Conservation (phyloP, 2,329 filamentous ascomycete genomes). For the Blastomyces silverae region DNA sequence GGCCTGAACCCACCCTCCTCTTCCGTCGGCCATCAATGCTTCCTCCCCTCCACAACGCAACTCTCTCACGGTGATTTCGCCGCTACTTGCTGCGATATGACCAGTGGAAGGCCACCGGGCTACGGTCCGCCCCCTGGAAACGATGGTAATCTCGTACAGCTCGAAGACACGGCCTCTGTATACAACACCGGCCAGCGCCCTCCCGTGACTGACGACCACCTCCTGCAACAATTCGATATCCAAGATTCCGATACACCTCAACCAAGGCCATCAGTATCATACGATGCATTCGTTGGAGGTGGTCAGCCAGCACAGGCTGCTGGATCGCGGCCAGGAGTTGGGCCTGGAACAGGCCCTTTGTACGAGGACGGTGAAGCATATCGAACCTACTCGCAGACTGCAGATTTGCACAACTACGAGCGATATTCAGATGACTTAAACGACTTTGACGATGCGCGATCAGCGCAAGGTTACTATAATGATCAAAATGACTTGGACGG, state of each 20-base stretch:
- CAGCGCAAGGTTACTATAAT: constrained; percentile 63
- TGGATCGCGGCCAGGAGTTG: constrained; percentile 31
- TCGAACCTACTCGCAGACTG: constrained; percentile 64
- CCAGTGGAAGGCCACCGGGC: constrained; percentile 50
- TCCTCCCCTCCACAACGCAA: constrained; percentile 28
- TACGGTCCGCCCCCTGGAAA: constrained; percentile 41
- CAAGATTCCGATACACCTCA: constrained; percentile 57
- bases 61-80: constrained; percentile 24
- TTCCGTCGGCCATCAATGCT: constrained; percentile 31
- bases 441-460: constrained; percentile 72
- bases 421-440: constrained; percentile 78
- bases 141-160: constrained; percentile 40
- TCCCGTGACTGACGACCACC: constrained; percentile 71
- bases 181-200: constrained; percentile 73
- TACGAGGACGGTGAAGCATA: constrained; percentile 14
- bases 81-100: constrained; percentile 35
- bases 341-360: constrained; percentile 20
- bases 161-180: constrained; percentile 36
- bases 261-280: constrained; percentile 77
- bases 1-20: not conserved
- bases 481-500: constrained; percentile 49
- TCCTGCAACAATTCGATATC: constrained; percentile 67
- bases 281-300: constrained; percentile 87
- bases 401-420: constrained; percentile 79
- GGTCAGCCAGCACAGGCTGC: constrained; percentile 47